These are phyloP conservation scores for Pythium biforme DNA, from an alignment of 352 stramenopile species.

Conservation along the genomic window DNA sequence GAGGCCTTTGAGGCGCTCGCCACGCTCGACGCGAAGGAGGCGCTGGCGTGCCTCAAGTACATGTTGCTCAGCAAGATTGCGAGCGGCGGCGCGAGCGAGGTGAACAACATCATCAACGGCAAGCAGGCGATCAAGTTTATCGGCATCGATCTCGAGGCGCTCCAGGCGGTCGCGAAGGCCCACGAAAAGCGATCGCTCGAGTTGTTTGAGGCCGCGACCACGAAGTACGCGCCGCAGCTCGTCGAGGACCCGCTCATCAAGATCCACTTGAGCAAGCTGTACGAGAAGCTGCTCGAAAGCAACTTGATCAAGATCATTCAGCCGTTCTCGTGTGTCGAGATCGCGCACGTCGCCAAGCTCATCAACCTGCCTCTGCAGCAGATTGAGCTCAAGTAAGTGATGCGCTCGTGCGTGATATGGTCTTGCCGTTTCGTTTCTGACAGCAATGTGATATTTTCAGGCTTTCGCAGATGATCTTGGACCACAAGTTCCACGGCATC, in stretches of 20 bases:
- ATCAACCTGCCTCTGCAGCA: slow-evolving; percentile 94
- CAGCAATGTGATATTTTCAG: slow-evolving; percentile 50
- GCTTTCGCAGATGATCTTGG: slow-evolving; percentile 99
- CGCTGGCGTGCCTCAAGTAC: slow-evolving; percentile 94
- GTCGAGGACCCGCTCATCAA: slow-evolving; percentile 87
- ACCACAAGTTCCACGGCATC: slow-evolving; percentile 98
- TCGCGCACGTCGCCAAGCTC: slow-evolving; percentile 95
- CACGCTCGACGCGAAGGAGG: slow-evolving; percentile 85
- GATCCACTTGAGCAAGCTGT: slow-evolving; percentile 95
- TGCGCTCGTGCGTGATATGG: too few relatives aligned
- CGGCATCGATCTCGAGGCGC: slow-evolving; percentile 94
- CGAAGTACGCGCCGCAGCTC: slow-evolving; percentile 87
- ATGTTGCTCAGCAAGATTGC: slow-evolving; percentile 98
- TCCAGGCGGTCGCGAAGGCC: slow-evolving; percentile 94
- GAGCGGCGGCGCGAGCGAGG: slow-evolving; percentile 89
- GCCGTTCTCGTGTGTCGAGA: slow-evolving; percentile 96
- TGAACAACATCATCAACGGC: slow-evolving; percentile 94
- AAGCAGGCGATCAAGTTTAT: slow-evolving; percentile 98
- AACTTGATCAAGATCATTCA: slow-evolving; percentile 99
- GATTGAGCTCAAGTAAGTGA: slow-evolving; percentile 80
- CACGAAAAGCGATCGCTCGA: slow-evolving; percentile 95
- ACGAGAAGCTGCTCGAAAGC: slow-evolving; percentile 97
- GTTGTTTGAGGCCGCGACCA: slow-evolving; percentile 78
- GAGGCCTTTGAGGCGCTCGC: slow-evolving; percentile 96
- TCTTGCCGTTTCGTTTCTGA: neutral